Evolutionary conservation across 768 basidiomycete species (phyloP), one percentile per base, ranked within the genome.

Genomic region (Tylopilus plumbeoviolaceoides): DNA sequence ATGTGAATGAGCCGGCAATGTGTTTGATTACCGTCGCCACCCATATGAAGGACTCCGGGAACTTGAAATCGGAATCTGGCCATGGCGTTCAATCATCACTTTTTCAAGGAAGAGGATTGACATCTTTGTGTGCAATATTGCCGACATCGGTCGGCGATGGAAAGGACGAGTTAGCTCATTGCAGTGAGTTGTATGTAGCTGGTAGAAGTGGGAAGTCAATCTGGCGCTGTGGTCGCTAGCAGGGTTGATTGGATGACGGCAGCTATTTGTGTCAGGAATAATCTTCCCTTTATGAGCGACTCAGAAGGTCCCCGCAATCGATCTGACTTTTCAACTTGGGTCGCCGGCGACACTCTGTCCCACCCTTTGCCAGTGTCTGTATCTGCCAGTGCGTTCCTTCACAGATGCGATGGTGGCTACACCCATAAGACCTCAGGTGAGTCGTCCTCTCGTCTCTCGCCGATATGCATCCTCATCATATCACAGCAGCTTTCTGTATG

Each of bases 401-500:
- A 36, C 53, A 33, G 31, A 59, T 57, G 57, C 61, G 39, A 70
- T 69, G 67, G 61, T 61, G 25, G 28, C 47, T 41, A 43, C 48
- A 20, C 28, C 54, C 21, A 31, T 31, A 53, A 50, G 27, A 41
- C 47, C 35, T 47, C 65, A 51, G 53, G 65, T 57, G 42, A 44
- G 43, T 56, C 12, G 17, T 55, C 20, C 2, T 42, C 31, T 18
- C 23, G 7, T 40, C 23, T 27, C 30, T 6, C 14, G 5, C 8
- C 5, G 0, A n/a, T 27, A 10, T 33, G 3, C 25, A 40, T 42
- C 36, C 52, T 63, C 25, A 62, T 21, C n/a, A 30, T 25, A 25
- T 44, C 28, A 8, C 41, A 68, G 67, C 50, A 23, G 14, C 55
- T 68, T 41, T 46, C 51, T 7, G 68, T 68, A 50, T 5, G 66